Conservation (phyloP, 1,284 basidiomycete genomes). For the Peniophora sp. region DNA sequence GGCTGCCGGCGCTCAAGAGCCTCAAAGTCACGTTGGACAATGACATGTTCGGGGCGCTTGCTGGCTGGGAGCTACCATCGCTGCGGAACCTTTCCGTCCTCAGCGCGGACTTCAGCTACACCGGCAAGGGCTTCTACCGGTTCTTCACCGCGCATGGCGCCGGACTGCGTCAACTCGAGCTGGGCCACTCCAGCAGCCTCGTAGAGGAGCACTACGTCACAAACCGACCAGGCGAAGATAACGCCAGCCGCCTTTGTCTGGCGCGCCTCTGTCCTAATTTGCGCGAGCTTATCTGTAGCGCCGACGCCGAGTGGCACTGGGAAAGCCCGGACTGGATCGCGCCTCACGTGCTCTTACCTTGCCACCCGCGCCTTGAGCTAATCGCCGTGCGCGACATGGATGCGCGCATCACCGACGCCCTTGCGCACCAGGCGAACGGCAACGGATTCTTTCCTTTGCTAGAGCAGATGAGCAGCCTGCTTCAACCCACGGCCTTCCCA, state of each 20-base stretch:
- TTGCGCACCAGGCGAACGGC: slow-evolving; percentile 23
- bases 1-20: slow-evolving; percentile 50
- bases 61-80: slow-evolving; percentile 49
- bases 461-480: slow-evolving; percentile 54
- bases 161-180: slow-evolving; percentile 54
- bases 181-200: slow-evolving; percentile 59
- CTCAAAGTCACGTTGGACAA: slow-evolving; percentile 66
- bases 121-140: slow-evolving; percentile 47
- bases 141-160: slow-evolving; percentile 61
- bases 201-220: slow-evolving; percentile 55
- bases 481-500: slow-evolving; percentile 56
- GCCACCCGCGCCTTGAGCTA: slow-evolving; percentile 51
- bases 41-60: slow-evolving; percentile 55
- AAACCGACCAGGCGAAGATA: slow-evolving; percentile 8
- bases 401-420: slow-evolving; percentile 41
- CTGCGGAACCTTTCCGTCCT: slow-evolving; percentile 57
- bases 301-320: slow-evolving; percentile 76
- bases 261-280: slow-evolving; percentile 60
- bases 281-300: slow-evolving; percentile 59
- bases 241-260: slow-evolving; percentile 33
- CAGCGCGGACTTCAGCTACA: slow-evolving; percentile 60
- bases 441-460: slow-evolving; percentile 56
- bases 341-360: slow-evolving; percentile 61
- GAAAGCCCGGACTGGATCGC: slow-evolving; percentile 69
- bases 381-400: slow-evolving; percentile 69